Base-by-base conservation (phyloP, 352 stramenopile genomes). In the Paralagenidium karlingii region DNA sequence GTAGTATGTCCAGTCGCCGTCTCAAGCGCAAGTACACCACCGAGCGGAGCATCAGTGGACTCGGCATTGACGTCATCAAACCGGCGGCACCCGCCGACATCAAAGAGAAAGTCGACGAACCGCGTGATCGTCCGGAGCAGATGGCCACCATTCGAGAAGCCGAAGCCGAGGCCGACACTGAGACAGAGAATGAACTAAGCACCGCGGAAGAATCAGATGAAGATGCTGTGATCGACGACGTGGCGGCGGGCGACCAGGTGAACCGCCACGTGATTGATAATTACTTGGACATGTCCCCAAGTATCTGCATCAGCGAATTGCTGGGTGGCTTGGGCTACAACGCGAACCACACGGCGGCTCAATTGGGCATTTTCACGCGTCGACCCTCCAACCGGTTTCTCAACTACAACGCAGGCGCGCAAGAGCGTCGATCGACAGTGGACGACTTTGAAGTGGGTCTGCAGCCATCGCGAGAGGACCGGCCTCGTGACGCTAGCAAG, bases 261-360 rank as follows among this genome's bases (percentile, higher is more conserved):
- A 84, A 70, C 56, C 71, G 68, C 24, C 68, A 85, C 24, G 76
- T 63, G 15, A 89, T 89, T 34, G 76, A 87, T 47, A 89, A 89
- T 54, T 89, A 84, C 41, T 51, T 89, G 28, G 69, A 89, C 34
- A 86, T 89, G 69, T 86, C 73, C 2, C 61, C 76, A 12, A 83
- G 65, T 24, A 66, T 81, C 43, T 67, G 68, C 37, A 55, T 89
- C 7, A 80, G 62, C 1, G 68, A 86, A 38, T 70, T 86, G 31
- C 31, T 83, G 11, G 66, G 59, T 12, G 63, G 62, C 1, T 48
- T 89, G 9, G 68, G 71, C 18, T 55, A 69, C 31, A 58, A 60
- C 3, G 55, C 63, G 5, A 58, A 66, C 16, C 64, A 78, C 16
- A 20, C 22, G 7, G 16, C 30, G 30, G 19, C 22, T 16, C 30